Conservation (phyloP, 441 rosid species). For the Populus hybrid region DNA sequence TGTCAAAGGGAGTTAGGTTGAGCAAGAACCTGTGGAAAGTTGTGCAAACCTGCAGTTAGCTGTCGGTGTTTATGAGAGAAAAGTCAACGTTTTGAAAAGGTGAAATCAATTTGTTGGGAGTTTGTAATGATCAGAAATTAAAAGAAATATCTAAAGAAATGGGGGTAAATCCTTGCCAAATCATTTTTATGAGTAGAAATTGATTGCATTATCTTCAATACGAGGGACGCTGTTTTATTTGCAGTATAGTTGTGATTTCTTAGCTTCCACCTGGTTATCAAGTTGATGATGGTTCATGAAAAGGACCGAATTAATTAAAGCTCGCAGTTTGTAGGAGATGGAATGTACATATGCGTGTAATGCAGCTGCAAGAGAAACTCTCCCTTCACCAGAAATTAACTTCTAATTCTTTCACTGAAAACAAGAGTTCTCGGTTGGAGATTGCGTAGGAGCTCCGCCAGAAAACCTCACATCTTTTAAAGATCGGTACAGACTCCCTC, state of each 20-base stretch:
- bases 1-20: neutral
- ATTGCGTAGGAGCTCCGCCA: neutral
- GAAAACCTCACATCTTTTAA: neutral
- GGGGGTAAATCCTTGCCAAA: conserved; percentile 16
- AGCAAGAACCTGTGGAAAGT: neutral
- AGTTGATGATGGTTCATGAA: conserved; percentile 20
- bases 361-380: neutral
- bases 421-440: neutral
- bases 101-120: conserved; percentile 28
- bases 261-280: conserved; percentile 18
- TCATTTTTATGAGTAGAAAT: neutral
- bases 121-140: neutral
- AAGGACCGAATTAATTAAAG: neutral
- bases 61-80: neutral
- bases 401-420: neutral
- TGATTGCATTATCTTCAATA: conserved; percentile 15
- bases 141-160: neutral
- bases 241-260: conserved; percentile 4
- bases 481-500: neutral
- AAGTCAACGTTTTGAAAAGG: conserved; percentile 9
- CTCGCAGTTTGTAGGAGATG: neutral
- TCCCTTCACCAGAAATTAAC: neutral
- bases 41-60: neutral
- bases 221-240: conserved; percentile 29
- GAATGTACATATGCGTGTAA: neutral